Evolutionary conservation across 2,329 filamentous ascomycete species (phyloP), one percentile per base, ranked within the genome.

Genomic region (Apiospora marii): DNA sequence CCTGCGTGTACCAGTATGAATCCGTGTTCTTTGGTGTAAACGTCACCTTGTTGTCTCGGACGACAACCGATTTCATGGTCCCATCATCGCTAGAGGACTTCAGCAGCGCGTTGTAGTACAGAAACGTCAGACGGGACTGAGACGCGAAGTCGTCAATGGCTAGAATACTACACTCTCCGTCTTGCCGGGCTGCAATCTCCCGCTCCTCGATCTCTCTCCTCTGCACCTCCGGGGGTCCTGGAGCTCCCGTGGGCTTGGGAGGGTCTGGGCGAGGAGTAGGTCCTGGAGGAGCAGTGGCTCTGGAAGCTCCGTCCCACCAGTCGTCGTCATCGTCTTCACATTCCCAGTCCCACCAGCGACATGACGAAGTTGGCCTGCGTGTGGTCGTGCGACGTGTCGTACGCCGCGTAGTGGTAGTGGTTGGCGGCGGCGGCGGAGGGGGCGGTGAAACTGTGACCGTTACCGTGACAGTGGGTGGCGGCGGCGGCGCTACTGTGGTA

Each of bases 101-200:
- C 3, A 87, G 81, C 80, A 90, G 81, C 49, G 89, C 84, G 77
- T 91, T 91, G 82, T 91, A 91, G 77, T 83, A 87, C 19, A 91
- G 80, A 79, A 91, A 91, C 0, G 87, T 89, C 69, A 91, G 80
- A 44, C 89, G 87, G 8, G 89, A 91, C 78, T 91, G 89, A 10
- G 89, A 91, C 70, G 84, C 84, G 85, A 87, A 91, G 81, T 91
- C 89, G 74, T 91, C 89, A 70, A 91, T 83, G 27, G 89, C 77
- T 6, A 87, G 16, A 5, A 34, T 24, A 27, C 69, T 67, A 13
- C 69, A 71, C 2, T n/a, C 37, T 41, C 10, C 43, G 10, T 64
- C 69, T 22, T 64, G 48, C 16, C 58, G 58, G 30, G 34, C 4
- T 41, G 34, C 58, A 41, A 64, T 7, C 22, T 41, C 58, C 19